phyloP scores from a whole-genome alignment of 768 basidiomycete genomes.

The Leucocoprinus leucothites region DNA sequence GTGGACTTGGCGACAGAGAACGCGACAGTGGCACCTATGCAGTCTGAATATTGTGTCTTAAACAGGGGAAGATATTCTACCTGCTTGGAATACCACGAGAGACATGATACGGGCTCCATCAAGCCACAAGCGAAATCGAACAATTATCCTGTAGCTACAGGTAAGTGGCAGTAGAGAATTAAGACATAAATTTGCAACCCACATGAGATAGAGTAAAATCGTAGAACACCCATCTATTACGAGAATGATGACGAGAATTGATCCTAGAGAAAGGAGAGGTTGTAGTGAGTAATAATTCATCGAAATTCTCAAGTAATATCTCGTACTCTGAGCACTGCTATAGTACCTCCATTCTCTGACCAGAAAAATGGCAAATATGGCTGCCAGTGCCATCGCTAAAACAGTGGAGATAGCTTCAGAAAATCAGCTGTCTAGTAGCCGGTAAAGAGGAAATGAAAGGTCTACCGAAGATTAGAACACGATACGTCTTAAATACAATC shows the following conservation, averaged over 20 bases:
- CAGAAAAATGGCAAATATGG: conserved; percentile 31
- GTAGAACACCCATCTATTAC: conserved; percentile 28
- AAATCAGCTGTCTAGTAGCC: background rate
- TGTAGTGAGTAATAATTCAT: background rate
- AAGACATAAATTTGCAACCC: conserved; percentile 2
- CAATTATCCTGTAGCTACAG: conserved; percentile 29
- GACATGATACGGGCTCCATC: conserved; percentile 30
- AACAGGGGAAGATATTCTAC: conserved; percentile 15
- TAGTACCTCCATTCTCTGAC: conserved; percentile 32
- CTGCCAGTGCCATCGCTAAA: conserved; percentile 28
- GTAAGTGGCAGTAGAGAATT: background rate
- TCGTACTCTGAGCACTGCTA: conserved; percentile 30
- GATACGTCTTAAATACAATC: conserved; percentile 30
- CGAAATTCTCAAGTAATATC: background rate
- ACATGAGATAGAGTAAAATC: conserved; percentile 37
- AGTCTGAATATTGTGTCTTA: background rate
- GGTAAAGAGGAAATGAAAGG: background rate
- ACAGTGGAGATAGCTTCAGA: conserved; percentile 22
- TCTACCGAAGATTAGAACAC: conserved; percentile 34
- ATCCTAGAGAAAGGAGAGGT: conserved; percentile 21
- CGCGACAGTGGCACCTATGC: conserved; percentile 28
- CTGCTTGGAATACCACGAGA: conserved; percentile 30
- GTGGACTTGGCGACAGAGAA: conserved; percentile 27
- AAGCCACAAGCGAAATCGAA: conserved; percentile 34
- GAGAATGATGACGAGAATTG: conserved; percentile 28